These are phyloP conservation scores for Trichomonas vaginalis DNA, from an alignment of 208 protist genomes.

Conservation along the genomic window DNA sequence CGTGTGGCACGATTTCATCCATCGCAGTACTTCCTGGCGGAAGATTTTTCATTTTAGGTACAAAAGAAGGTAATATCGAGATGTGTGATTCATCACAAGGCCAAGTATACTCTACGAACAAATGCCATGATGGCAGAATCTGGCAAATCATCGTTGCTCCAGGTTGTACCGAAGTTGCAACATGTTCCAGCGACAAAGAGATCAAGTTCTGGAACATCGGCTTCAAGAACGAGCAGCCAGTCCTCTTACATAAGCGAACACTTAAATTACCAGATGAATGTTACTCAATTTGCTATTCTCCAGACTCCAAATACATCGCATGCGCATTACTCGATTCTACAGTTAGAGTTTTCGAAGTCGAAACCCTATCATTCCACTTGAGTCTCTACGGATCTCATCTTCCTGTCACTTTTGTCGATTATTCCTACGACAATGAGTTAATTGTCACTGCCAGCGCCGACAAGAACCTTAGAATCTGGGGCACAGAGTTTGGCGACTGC, in stretches of 20 bases:
- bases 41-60: constrained; percentile 44
- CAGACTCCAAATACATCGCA: constrained; percentile 60
- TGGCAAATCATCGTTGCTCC: neutral
- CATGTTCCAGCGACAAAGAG: neutral
- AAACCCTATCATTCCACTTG: constrained; percentile 87
- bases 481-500: constrained; percentile 76
- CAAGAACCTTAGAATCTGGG: constrained; percentile 96
- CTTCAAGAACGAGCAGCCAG: neutral
- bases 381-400: constrained; percentile 93
- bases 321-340: constrained; percentile 83
- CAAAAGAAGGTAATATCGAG: constrained; percentile 40
- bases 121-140: neutral
- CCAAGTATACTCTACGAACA: neutral
- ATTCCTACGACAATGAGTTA: constrained; percentile 64
- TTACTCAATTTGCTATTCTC: constrained; percentile 55
- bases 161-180: neutral
- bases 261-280: constrained; percentile 76
- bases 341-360: constrained; percentile 66
- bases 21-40: constrained; percentile 53
- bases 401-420: constrained; percentile 69
- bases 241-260: constrained; percentile 38
- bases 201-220: constrained; percentile 28
- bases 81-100: constrained; percentile 20
- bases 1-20: constrained; percentile 48
- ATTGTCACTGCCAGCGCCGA: constrained; percentile 69